These are phyloP conservation scores for Aeminium ludgeri DNA, from an alignment of 495 filamentous ascomycete species.

Conservation along the genomic window DNA sequence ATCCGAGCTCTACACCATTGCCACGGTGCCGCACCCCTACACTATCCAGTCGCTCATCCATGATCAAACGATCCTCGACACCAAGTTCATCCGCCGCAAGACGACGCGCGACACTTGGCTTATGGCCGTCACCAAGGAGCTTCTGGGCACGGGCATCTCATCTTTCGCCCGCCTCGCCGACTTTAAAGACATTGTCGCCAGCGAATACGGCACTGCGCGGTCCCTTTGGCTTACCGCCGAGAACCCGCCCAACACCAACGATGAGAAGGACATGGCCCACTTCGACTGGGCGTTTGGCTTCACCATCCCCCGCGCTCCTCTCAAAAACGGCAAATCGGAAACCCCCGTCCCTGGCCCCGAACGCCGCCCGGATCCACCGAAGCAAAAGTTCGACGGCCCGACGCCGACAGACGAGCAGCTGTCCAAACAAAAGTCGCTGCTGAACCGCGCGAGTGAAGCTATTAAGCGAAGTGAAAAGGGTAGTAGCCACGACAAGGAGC, in stretches of 20 bases:
- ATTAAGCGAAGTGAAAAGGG: conserved; percentile 10
- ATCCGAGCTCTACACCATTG: conserved; percentile 54
- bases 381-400: conserved; percentile 16
- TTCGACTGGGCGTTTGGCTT: conserved; percentile 88
- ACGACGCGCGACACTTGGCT: conserved; percentile 74
- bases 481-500: conserved; percentile 26
- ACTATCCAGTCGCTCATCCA: conserved; percentile 50
- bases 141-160: conserved; percentile 43
- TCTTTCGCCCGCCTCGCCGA: conserved; percentile 46
- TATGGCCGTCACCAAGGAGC: conserved; percentile 47
- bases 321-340: conserved; percentile 36
- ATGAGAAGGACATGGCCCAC: conserved; percentile 34
- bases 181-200: conserved; percentile 71
- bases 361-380: conserved; percentile 19
- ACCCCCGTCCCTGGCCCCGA: conserved; percentile 31
- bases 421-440: conserved; percentile 39
- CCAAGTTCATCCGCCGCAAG: conserved; percentile 54
- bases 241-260: conserved; percentile 28
- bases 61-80: conserved; percentile 36
- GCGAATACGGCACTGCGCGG: conserved; percentile 37
- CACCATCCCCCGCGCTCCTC: conserved; percentile 41
- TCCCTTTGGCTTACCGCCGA: conserved; percentile 77
- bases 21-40: conserved; percentile 78
- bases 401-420: conserved; percentile 35
- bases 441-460: conserved; percentile 33